These are phyloP conservation scores for Isoetes taiwanensis DNA, from an alignment of 75 land plant genomes.

Conservation along the genomic window DNA sequence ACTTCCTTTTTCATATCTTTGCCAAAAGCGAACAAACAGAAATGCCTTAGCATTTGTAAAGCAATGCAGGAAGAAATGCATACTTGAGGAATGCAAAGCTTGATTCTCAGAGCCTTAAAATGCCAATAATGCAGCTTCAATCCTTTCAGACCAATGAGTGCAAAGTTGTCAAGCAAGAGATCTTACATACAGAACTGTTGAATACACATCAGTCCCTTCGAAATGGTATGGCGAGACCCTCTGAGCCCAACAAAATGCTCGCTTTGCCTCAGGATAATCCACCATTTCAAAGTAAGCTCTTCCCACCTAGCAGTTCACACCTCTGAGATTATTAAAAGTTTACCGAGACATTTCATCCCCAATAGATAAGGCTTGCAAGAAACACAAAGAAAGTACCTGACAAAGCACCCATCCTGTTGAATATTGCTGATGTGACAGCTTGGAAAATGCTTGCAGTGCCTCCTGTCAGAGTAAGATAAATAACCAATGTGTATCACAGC, in stretches of 20 bases:
- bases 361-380: neutral
- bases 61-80: too few relatives aligned
- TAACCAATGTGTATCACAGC: too few relatives aligned
- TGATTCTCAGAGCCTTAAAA: too few relatives aligned
- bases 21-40: neutral
- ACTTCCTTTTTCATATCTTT: constrained; percentile 96
- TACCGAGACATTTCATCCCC: neutral
- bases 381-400: constrained; percentile 35
- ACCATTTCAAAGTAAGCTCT: constrained; percentile 86
- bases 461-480: constrained; percentile 35
- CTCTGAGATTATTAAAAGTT: neutral
- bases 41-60: neutral
- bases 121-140: too few relatives aligned
- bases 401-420: constrained; percentile 94
- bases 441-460: constrained; percentile 63
- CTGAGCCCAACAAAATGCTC: constrained; percentile 68
- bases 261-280: constrained; percentile 78
- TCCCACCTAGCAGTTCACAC: constrained; percentile 52
- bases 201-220: constrained; percentile 92
- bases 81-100: too few relatives aligned
- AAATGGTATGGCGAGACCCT: constrained; percentile 60
- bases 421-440: constrained; percentile 66
- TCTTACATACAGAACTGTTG: constrained; percentile 89
- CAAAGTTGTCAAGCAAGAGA: neutral
- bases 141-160: too few relatives aligned